Conservation (phyloP, 108 stramenopile species). For the Pseudonitzschia pungens region DNA sequence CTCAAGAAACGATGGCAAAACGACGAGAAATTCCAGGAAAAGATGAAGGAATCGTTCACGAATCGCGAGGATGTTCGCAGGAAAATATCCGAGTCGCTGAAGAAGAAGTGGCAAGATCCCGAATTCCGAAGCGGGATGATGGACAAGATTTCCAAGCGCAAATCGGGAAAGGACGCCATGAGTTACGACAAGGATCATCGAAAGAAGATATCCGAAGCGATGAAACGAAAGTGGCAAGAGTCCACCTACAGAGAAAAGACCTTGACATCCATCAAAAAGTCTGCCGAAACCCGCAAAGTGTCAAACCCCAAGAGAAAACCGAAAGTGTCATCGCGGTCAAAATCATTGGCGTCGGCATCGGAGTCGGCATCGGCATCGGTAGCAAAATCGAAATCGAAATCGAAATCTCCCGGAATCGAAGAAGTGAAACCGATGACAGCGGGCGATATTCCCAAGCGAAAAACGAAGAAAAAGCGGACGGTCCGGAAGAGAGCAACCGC, state of each 20-base stretch:
- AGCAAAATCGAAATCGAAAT: background rate
- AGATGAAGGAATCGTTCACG: slow-evolving; percentile 42
- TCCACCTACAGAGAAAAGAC: slow-evolving; percentile 67
- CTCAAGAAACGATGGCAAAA: slow-evolving; percentile 63
- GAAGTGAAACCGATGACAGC: slow-evolving; percentile 5
- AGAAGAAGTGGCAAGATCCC: slow-evolving; percentile 77
- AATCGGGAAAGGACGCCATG: slow-evolving; percentile 1
- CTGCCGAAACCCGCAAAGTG: slow-evolving; percentile 18
- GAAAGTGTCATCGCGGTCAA: no score
- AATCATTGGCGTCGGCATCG: no score
- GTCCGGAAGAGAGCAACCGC: background rate
- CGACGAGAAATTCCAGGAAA: slow-evolving; percentile 61
- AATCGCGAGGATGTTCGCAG: slow-evolving; percentile 32
- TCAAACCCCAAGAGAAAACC: background rate
- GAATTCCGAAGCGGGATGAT: slow-evolving; percentile 74
- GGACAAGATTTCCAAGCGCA: slow-evolving; percentile 58
- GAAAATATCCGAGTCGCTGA: slow-evolving; percentile 66
- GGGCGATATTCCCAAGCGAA: slow-evolving; percentile 4
- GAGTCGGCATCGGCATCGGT: no score
- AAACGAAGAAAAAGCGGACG: background rate
- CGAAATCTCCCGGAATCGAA: background rate
- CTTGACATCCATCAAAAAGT: slow-evolving; percentile 55
- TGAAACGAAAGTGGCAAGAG: slow-evolving; percentile 86
- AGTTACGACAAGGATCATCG: slow-evolving; percentile 41
- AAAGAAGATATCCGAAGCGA: slow-evolving; percentile 74